Conservation (phyloP, 768 basidiomycete genomes). For the Tulasnella sp. region DNA sequence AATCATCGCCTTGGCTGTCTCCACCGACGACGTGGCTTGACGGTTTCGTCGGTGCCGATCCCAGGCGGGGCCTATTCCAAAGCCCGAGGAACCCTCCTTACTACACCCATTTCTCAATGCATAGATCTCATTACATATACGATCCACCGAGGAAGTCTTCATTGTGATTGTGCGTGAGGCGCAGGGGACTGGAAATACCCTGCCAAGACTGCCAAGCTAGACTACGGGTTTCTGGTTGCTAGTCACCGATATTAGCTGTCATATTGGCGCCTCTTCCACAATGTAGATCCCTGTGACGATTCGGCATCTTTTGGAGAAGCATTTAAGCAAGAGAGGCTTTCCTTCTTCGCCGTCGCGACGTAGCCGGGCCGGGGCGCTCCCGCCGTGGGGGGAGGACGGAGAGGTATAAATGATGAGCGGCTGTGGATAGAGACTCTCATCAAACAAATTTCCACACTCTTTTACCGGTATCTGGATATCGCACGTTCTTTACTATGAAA, state of each 20-base stretch:
- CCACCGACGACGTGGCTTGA: background rate
- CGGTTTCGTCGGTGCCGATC: background rate
- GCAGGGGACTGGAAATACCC: background rate
- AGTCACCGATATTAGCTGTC: background rate
- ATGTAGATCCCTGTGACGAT: background rate
- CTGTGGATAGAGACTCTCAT: background rate
- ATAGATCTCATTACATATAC: background rate
- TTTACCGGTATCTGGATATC: conserved; percentile 4
- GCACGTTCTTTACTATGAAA: conserved; percentile 1
- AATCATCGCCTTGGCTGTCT: background rate
- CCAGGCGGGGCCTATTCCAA: background rate
- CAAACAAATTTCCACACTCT: background rate
- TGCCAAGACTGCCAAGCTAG: background rate
- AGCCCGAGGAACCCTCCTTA: background rate
- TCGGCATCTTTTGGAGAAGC: background rate
- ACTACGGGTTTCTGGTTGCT: background rate
- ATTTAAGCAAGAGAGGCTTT: background rate
- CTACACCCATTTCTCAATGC: background rate
- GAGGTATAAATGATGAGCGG: background rate
- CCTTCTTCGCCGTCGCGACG: background rate
- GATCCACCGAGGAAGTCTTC: background rate
- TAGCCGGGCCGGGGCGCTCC: background rate
- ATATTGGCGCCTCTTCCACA: background rate
- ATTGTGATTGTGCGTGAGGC: background rate
- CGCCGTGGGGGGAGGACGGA: background rate